phyloP scores from a whole-genome alignment of 148 eudicot genomes.

The Persicaria maculosa region DNA sequence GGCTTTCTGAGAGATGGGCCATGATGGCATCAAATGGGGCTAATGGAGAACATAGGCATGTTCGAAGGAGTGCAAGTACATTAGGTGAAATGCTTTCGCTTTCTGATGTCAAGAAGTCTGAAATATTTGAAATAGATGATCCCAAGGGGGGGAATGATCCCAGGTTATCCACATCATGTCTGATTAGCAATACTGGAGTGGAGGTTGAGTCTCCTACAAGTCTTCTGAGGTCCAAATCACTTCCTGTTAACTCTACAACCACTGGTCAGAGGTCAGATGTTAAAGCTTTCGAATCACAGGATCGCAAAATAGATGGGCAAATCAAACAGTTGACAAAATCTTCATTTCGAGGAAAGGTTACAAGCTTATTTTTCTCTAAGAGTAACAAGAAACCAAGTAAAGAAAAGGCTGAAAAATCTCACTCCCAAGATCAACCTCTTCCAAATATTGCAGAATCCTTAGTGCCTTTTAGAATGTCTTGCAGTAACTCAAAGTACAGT shows the following conservation, averaged over 20 bases:
- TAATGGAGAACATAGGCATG: conserved; percentile 49
- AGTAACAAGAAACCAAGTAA: conserved; percentile 55
- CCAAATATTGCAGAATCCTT: conserved; percentile 17
- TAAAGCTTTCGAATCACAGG: conserved; percentile 29
- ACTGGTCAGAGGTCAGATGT: conserved; percentile 27
- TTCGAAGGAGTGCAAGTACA: conserved; percentile 72
- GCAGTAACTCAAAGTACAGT: conserved; percentile 12
- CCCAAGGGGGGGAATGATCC: conserved; percentile 26
- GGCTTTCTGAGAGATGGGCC: conserved; percentile 98
- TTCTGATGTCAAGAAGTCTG: conserved; percentile 52
- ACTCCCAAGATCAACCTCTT: conserved; percentile 26
- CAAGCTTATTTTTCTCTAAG: conserved; percentile 70
- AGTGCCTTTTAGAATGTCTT: conserved; percentile 21
- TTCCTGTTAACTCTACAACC: conserved; percentile 56
- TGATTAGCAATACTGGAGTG: conserved; percentile 27
- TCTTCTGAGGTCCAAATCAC: conserved; percentile 80
- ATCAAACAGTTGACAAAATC: conserved; percentile 38
- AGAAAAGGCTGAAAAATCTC: conserved; percentile 35
- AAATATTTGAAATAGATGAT: conserved; percentile 35
- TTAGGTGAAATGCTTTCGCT: conserved; percentile 99
- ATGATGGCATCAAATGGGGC: conserved; percentile 63
- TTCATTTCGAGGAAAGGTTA: conserved; percentile 65
- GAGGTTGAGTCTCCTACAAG: conserved; percentile 34
- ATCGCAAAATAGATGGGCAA: conserved; percentile 21
- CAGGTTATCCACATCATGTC: conserved; percentile 47